Base-by-base conservation (phyloP, 1,284 basidiomycete genomes). In the Austropuccinia psidii region DNA sequence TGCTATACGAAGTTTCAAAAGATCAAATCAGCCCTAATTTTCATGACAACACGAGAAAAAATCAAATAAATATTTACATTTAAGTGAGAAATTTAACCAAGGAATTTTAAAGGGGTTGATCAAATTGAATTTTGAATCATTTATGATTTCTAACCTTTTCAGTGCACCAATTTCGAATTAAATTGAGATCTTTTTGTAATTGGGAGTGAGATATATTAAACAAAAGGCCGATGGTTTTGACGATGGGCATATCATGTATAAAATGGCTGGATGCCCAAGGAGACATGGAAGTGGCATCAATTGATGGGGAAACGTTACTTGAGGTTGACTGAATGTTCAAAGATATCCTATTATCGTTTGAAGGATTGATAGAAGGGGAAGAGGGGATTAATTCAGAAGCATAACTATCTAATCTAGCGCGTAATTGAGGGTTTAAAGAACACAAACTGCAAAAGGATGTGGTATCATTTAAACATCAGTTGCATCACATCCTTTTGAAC, bases 351-450 rank as follows among this genome's bases (percentile, higher is more conserved):
- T 31, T 54, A 29, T 74, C 21, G 54, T 61, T 60, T 67, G 62
- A 41, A 24, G 74, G 45, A 33, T 65, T 21, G 83, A 85, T 67
- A 83, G 79, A 21, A 80, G 76, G 70, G 2, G 60, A 62, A 4
- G 47, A 11, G 4, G 87, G 88, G 2, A 88, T 87, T 37, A 94
- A 85, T 79, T 93, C 93, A 27, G 88, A 83, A 2, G 88, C 86
- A 79, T 95, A 94, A 80, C 87, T 85, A 76, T 95, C 91, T 78
- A 96, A 81, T 39, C 93, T 85, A 19, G 87, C 83, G 15, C 87
- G 85, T 33, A 98, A 84, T 80, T 98, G 95, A 1, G 88, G 86
- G n/a, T n/a, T n/a, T n/a, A n/a, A n/a, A n/a, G n/a, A n/a, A n/a
- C n/a, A n/a, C n/a, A n/a, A n/a, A n/a, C n/a, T n/a, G n/a, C n/a